Percentiles rank a stretch among this genome's conserved stretches.
These are phyloP conservation scores for Aureobasidium subglaciale DNA, from an alignment of 2,329 filamentous ascomycete species.

Conservation along the genomic window DNA sequence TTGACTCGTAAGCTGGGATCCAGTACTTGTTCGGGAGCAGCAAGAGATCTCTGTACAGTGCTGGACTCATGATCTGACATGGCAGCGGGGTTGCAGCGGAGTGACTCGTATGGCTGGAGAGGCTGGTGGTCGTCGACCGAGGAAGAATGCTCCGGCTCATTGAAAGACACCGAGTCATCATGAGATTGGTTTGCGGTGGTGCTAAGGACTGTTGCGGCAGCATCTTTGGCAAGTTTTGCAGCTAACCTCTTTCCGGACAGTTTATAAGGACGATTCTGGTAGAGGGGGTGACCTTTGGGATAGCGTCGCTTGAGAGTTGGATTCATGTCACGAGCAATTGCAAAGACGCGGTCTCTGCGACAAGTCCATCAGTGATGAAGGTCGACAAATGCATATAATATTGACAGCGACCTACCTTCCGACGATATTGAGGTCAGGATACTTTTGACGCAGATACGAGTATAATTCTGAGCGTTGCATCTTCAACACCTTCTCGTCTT, in stretches of 20 bases:
- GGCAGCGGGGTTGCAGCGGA: too few species aligned
- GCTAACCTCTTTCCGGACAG: not conserved
- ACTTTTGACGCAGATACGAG: not conserved
- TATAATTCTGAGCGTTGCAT: not conserved
- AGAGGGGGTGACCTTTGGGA: not conserved
- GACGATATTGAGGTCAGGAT: not conserved
- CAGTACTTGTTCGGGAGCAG: not conserved
- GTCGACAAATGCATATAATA: not conserved
- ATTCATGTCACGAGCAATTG: slow-evolving; percentile 10
- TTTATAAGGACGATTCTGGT: slow-evolving; percentile 1
- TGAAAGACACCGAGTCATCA: not conserved
- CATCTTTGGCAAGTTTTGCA: not conserved
- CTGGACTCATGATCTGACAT: not conserved
- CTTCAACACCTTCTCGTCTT: not conserved
- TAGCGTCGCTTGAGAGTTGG: not conserved
- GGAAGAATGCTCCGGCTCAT: not conserved
- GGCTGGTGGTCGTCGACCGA: not conserved
- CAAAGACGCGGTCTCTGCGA: slow-evolving; percentile 1
- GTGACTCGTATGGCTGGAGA: not conserved
- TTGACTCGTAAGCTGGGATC: not conserved
- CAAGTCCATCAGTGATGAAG: not conserved
- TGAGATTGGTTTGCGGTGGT: not conserved
- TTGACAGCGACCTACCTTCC: not conserved
- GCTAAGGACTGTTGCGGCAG: not conserved
- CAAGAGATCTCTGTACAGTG: not conserved